phyloP scores from a whole-genome alignment of 352 stramenopile genomes.

The Globisporangium spinosum region DNA sequence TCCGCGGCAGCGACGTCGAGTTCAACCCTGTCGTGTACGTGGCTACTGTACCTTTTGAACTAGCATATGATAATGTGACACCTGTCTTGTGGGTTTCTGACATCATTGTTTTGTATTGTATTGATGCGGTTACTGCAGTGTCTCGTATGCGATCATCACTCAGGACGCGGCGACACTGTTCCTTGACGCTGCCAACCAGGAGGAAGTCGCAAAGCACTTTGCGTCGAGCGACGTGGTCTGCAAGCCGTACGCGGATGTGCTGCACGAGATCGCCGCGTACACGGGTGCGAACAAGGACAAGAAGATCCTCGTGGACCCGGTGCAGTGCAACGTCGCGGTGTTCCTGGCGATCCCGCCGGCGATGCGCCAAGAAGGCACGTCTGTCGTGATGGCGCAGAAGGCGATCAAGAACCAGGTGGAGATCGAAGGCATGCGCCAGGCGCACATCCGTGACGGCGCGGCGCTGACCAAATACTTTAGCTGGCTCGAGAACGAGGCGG shows the following conservation, averaged over 20 bases:
- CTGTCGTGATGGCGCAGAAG: conserved; percentile 79
- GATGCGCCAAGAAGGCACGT: conserved; percentile 74
- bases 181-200: conserved; percentile 75
- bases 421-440: conserved; percentile 93
- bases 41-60: not conserved
- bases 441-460: conserved; percentile 94
- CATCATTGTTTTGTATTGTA: not conserved
- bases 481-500: conserved; percentile 86
- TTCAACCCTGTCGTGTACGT: conserved; percentile 97
- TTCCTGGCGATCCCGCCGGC: conserved; percentile 70
- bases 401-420: conserved; percentile 94
- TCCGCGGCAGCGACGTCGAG: conserved; percentile 95
- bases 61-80: not conserved
- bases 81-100: not conserved
- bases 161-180: conserved; percentile 90
- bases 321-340: conserved; percentile 83
- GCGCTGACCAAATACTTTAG: conserved; percentile 94
- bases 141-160: conserved; percentile 93
- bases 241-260: conserved; percentile 57
- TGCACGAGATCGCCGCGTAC: conserved; percentile 47
- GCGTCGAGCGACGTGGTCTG: conserved; percentile 46
- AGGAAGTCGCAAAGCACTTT: conserved; percentile 55
- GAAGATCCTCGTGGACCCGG: conserved; percentile 71
- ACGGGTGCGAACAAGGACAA: conserved; percentile 42
- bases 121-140: conserved; percentile 28